Percentiles rank a stretch among this genome's conserved stretches.
These are phyloP conservation scores for Phaeomoniella chlamydospora DNA, from an alignment of 2,329 filamentous ascomycete species.

Conservation along the genomic window DNA sequence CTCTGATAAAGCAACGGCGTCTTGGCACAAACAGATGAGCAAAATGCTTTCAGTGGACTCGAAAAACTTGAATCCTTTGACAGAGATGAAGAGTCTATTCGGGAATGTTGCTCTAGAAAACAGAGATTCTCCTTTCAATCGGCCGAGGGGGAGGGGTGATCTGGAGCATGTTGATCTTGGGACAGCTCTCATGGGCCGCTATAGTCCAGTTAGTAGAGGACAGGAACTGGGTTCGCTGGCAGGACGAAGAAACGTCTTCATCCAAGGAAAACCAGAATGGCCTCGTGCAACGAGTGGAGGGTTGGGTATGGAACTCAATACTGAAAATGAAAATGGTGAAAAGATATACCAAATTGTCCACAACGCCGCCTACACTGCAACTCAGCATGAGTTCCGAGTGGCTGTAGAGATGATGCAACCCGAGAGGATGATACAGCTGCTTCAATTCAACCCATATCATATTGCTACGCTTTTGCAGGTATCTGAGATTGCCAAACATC, in stretches of 20 bases:
- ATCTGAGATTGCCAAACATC: slow-evolving; percentile 80
- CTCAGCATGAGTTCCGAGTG: slow-evolving; percentile 62
- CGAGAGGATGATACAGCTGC: slow-evolving; percentile 62
- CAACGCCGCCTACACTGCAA: slow-evolving; percentile 54
- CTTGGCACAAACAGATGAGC: slow-evolving; percentile 31
- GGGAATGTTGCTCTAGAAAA: slow-evolving; percentile 49
- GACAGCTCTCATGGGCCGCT: slow-evolving; percentile 38
- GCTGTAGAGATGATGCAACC: slow-evolving; percentile 77
- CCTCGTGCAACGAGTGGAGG: slow-evolving; percentile 66
- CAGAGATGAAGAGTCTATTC: slow-evolving; percentile 77
- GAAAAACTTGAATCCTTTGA: slow-evolving; percentile 66
- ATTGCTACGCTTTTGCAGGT: slow-evolving; percentile 89
- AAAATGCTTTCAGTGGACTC: slow-evolving; percentile 48
- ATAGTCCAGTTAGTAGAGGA: slow-evolving; percentile 38
- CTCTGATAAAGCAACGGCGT: slow-evolving; percentile 7
- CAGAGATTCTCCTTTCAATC: slow-evolving; percentile 26
- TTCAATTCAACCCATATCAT: slow-evolving; percentile 71
- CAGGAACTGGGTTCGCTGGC: slow-evolving; percentile 57
- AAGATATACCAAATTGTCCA: slow-evolving; percentile 69
- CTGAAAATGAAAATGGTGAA: slow-evolving; percentile 40
- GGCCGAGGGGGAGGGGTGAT: slow-evolving; percentile 42
- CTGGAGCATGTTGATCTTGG: slow-evolving; percentile 33
- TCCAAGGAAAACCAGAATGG: slow-evolving; percentile 80
- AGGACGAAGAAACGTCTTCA: slow-evolving; percentile 64
- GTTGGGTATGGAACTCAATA: slow-evolving; percentile 61